phyloP scores from a whole-genome alignment of 83 land plant genomes.

The Thuja plicata region DNA sequence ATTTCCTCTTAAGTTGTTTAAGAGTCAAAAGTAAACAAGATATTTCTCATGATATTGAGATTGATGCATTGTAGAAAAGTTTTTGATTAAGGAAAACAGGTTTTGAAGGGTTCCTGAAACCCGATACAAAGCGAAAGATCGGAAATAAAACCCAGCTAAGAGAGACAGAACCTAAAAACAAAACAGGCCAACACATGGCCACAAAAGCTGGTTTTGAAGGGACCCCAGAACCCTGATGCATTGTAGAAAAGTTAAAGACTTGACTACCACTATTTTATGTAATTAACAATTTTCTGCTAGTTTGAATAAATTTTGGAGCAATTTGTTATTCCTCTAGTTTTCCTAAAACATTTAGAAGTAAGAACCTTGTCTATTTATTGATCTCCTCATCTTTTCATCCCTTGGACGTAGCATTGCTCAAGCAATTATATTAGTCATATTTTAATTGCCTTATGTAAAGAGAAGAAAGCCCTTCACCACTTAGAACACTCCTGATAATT shows the following conservation, averaged over 20 bases:
- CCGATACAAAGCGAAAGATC: too few relatives aligned
- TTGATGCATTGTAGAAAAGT: background rate
- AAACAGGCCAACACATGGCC: too few relatives aligned
- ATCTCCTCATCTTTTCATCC: background rate
- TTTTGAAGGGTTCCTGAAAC: too few relatives aligned
- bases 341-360: background rate
- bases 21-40: too few relatives aligned
- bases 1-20: too few relatives aligned
- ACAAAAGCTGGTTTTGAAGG: too few relatives aligned
- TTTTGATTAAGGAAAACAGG: too few relatives aligned
- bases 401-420: background rate
- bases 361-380: background rate
- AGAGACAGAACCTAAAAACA: too few relatives aligned
- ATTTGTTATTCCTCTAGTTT: background rate
- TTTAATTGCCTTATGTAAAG: background rate
- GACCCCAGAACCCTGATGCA: too few relatives aligned
- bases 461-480: background rate
- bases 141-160: too few relatives aligned
- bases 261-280: background rate
- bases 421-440: background rate
- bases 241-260: background rate
- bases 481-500: background rate
- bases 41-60: too few relatives aligned
- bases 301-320: background rate
- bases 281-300: background rate